phyloP scores from a whole-genome alignment of 2,329 filamentous ascomycete genomes.

The Arthroderma uncinatum region DNA sequence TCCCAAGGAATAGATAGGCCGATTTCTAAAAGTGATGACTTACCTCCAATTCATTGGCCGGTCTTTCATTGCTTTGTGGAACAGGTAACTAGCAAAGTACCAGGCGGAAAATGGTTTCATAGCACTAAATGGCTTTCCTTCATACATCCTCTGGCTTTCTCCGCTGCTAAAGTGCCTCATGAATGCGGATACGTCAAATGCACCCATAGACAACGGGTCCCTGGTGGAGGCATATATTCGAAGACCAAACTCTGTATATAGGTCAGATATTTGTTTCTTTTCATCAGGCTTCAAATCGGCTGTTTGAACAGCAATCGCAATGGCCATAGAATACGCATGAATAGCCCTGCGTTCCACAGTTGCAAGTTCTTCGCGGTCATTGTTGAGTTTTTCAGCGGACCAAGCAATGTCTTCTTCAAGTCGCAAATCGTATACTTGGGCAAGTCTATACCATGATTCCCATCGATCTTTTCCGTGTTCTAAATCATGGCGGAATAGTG shows the following conservation, averaged over 20 bases:
- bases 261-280: conserved; percentile 48
- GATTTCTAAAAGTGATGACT: conserved; percentile 22
- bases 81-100: conserved; percentile 53
- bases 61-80: conserved; percentile 47
- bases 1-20: not conserved
- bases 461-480: conserved; percentile 72
- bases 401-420: conserved; percentile 78
- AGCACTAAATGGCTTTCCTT: conserved; percentile 45
- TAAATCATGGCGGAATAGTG: conserved; percentile 68
- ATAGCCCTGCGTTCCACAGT: conserved; percentile 69
- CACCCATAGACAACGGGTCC: conserved; percentile 56
- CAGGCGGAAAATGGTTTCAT: conserved; percentile 51
- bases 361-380: conserved; percentile 61
- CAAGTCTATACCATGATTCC: conserved; percentile 84
- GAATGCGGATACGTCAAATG: conserved; percentile 52
- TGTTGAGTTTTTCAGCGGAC: conserved; percentile 87
- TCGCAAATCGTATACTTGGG: conserved; percentile 77
- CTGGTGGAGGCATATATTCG: conserved; percentile 58
- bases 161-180: conserved; percentile 50
- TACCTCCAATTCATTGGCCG: conserved; percentile 53
- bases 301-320: conserved; percentile 48
- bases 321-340: conserved; percentile 66
- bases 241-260: conserved; percentile 58
- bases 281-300: conserved; percentile 46
- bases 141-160: conserved; percentile 45